A percentile compares a stretch with the other conserved stretches of the same genome.
Evolutionary conservation across 2,329 filamentous ascomycete species (phyloP).

Genomic region (Rhexocercosporidium sp.): DNA sequence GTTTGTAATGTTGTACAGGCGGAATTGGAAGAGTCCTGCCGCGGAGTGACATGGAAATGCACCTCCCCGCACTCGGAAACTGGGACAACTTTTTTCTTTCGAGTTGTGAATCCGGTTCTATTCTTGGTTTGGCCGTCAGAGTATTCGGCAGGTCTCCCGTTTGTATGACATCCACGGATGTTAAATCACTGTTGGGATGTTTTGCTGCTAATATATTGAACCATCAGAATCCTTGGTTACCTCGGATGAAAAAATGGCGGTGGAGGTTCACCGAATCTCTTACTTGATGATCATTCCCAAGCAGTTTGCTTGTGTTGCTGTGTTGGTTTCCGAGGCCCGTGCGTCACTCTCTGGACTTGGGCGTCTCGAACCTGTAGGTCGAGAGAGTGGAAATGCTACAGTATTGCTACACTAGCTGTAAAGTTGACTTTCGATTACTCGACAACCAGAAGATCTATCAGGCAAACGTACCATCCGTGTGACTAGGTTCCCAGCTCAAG

Average conservation of each 20-base stretch:
- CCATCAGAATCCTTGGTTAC: not conserved
- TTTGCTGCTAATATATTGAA: not conserved
- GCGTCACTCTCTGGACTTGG: too few relatives aligned
- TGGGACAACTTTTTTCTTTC: not conserved
- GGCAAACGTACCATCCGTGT: not conserved
- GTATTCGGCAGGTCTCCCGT: not conserved
- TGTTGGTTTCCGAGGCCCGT: not conserved
- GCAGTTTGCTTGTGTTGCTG: not conserved
- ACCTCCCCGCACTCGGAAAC: conserved; percentile 1
- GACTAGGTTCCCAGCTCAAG: not conserved
- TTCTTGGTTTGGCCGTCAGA: not conserved
- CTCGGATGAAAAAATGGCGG: not conserved
- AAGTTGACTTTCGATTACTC: not conserved
- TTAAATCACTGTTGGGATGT: not conserved
- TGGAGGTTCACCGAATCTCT: not conserved
- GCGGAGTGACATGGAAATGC: not conserved
- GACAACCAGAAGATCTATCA: not conserved
- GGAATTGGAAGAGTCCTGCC: not conserved
- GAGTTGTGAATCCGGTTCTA: not conserved
- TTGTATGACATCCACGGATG: not conserved
- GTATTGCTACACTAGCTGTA: too few relatives aligned
- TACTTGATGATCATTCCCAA: not conserved
- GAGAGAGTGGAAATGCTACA: too few relatives aligned
- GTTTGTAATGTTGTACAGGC: conserved; percentile 4
- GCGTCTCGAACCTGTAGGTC: too few relatives aligned